Percentiles rank a stretch among this genome's conserved stretches.
Evolutionary conservation across 257 asterid species (phyloP).

Genomic region (Scutellaria minor): DNA sequence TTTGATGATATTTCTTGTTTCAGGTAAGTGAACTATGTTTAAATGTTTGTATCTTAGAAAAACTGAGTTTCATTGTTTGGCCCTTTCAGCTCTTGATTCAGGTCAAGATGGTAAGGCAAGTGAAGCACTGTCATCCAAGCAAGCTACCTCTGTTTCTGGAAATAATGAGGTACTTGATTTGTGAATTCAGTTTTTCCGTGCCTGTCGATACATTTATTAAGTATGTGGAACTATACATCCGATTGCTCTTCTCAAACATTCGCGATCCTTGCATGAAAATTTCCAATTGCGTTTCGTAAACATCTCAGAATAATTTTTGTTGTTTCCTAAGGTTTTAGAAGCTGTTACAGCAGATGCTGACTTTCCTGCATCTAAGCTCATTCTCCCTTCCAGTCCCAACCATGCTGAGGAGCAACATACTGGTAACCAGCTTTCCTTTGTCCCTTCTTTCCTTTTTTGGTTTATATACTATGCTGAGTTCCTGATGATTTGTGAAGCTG

Average conservation of each 20-base stretch:
- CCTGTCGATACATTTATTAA: constrained; percentile 27
- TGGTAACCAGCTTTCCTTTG: constrained; percentile 47
- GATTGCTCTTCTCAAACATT: constrained; percentile 22
- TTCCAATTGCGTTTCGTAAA: constrained; percentile 24
- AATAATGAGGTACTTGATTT: constrained; percentile 50
- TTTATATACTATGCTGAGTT: constrained; percentile 13
- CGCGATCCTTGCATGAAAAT: background rate
- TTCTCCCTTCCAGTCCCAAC: constrained; percentile 36
- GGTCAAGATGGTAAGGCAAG: constrained; percentile 43
- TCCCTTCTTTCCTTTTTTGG: constrained; percentile 16
- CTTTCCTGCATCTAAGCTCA: constrained; percentile 36
- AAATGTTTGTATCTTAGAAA: background rate
- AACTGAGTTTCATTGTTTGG: constrained; percentile 21
- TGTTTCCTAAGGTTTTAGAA: constrained; percentile 45
- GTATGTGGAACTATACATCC: constrained; percentile 7
- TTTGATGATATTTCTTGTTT: constrained; percentile 1
- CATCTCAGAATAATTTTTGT: constrained; percentile 2
- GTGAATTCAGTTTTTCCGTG: background rate
- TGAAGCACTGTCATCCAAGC: constrained; percentile 41
- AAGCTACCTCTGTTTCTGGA: constrained; percentile 42
- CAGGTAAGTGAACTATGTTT: constrained; percentile 22
- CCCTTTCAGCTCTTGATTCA: constrained; percentile 53
- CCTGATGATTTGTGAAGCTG: background rate
- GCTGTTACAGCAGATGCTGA: constrained; percentile 48
- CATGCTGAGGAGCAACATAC: constrained; percentile 44